phyloP scores from a whole-genome alignment of 2,329 filamentous ascomycete species.

The Neurospora sp. region DNA sequence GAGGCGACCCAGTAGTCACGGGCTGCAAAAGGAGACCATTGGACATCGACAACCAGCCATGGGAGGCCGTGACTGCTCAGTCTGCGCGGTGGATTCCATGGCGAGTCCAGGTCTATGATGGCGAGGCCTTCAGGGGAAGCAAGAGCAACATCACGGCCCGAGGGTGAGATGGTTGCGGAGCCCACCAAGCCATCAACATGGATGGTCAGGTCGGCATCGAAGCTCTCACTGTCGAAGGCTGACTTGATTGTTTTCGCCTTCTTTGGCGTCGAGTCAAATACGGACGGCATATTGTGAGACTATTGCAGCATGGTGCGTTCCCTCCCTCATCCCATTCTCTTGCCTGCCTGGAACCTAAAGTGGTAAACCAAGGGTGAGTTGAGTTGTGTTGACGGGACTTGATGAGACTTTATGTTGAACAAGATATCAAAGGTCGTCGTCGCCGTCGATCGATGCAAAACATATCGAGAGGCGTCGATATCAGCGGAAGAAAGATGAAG shows the following conservation, averaged over 20 bases:
- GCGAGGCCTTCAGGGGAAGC: conserved; percentile 82
- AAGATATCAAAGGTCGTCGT: background rate
- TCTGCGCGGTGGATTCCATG: conserved; percentile 76
- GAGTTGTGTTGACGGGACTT: background rate
- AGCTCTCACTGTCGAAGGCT: conserved; percentile 78
- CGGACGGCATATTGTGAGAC: conserved; percentile 33
- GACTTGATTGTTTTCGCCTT: conserved; percentile 52
- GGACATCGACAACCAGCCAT: conserved; percentile 94
- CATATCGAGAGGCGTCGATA: background rate
- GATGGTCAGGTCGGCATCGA: conserved; percentile 75
- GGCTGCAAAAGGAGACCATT: conserved; percentile 89
- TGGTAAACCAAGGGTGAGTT: background rate
- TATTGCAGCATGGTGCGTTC: background rate
- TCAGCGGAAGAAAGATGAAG: background rate
- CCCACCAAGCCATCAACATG: conserved; percentile 74
- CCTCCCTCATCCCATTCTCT: background rate
- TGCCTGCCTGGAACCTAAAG: background rate
- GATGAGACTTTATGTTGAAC: background rate
- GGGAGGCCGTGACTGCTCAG: conserved; percentile 72
- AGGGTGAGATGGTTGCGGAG: conserved; percentile 87
- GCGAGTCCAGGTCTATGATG: conserved; percentile 85
- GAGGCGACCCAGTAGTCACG: conserved; percentile 91
- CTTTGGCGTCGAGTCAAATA: conserved; percentile 36
- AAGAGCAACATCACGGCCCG: conserved; percentile 79
- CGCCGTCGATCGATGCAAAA: background rate